Conservation (phyloP, 2,329 filamentous ascomycete genomes). For the Teratosphaeria epicoccoides region DNA sequence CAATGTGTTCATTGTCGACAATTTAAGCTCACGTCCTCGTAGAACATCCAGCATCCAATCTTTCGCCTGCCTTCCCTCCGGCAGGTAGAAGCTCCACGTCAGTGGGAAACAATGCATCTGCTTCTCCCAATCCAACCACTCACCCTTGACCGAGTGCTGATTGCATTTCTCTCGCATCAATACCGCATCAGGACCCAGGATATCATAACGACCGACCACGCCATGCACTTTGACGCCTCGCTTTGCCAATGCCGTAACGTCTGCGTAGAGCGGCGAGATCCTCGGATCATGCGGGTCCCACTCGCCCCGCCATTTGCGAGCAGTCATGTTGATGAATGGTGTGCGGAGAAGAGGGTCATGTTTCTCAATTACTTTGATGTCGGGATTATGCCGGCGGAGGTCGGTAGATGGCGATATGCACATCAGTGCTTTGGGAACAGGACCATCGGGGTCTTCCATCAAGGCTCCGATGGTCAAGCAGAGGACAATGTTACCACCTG, state of each 20-base stretch:
- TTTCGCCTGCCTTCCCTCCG: conserved; percentile 37
- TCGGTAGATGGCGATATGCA: conserved; percentile 42
- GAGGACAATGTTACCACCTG: conserved; percentile 45
- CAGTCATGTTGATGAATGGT: conserved; percentile 32
- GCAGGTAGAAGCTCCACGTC: conserved; percentile 38
- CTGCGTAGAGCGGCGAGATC: conserved; percentile 40
- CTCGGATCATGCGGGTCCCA: conserved; percentile 35
- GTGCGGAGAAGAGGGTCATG: conserved; percentile 39
- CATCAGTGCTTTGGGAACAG: conserved; percentile 30
- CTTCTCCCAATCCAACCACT: conserved; percentile 49
- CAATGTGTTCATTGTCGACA: no score
- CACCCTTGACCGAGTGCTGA: conserved; percentile 35
- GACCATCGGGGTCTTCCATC: conserved; percentile 18
- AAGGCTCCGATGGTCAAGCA: conserved; percentile 31
- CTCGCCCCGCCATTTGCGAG: conserved; percentile 32
- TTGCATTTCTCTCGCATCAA: conserved; percentile 38
- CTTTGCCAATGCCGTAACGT: conserved; percentile 30
- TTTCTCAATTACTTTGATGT: conserved; percentile 31
- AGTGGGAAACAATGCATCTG: conserved; percentile 53
- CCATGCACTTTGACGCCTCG: conserved; percentile 41
- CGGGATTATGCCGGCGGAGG: conserved; percentile 36
- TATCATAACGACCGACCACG: conserved; percentile 42
- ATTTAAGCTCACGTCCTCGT: conserved; percentile 4
- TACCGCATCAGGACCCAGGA: conserved; percentile 43
- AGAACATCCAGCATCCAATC: conserved; percentile 36